Evolutionary conservation across 371 early-diverging fungal genomes (phyloP), one percentile per base, ranked within the genome.

Genomic region (Smittium mucronatum): DNA sequence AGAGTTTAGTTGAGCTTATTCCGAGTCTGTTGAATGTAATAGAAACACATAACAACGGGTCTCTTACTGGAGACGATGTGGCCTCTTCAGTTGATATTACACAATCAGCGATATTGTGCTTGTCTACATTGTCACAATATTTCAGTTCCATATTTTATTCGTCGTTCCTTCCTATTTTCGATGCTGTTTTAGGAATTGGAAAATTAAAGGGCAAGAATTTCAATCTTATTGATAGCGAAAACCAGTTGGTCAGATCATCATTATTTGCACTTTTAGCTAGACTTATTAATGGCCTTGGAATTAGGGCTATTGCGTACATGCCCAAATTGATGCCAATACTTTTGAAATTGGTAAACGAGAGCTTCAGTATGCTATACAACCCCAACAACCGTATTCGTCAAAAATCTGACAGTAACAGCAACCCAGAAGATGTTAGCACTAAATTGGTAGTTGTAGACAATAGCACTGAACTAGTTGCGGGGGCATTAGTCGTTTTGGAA

Each of bases 251-350:
- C 58, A 86, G 88, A 2, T 86, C 92, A 0, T 84, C 90, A 73
- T 74, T 92, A 69, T 87, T 59, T 59, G 59, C 86, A 5, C 87
- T 87, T 71, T 73, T 93, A 31, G 84, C 91, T 1, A 82, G 88
- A 58, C 81, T 90, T 66, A 86, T 87, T 73, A 82, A 82, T 73
- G 88, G 88, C 70, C 82, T 92, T 30, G 92, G 91, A 57, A 82
- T 91, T 65, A 88, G 93, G 60, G 82, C 88, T n/a, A 85, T 94
- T 5, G 91, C 93, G 16, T 83, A 82, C 74, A 77, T 95, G 71
- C 91, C 93, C 71, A 87, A 89, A 81, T 87, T 91, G 59, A 87
- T 93, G 86, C 93, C 92, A 63, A 70, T 80, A 8, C 73, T 87
- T 16, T 73, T 87, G 5, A 59, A 31, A 5, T 31, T 57, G 25